phyloP scores from a whole-genome alignment of 768 basidiomycete genomes.

The Hygrocybe punicea region DNA sequence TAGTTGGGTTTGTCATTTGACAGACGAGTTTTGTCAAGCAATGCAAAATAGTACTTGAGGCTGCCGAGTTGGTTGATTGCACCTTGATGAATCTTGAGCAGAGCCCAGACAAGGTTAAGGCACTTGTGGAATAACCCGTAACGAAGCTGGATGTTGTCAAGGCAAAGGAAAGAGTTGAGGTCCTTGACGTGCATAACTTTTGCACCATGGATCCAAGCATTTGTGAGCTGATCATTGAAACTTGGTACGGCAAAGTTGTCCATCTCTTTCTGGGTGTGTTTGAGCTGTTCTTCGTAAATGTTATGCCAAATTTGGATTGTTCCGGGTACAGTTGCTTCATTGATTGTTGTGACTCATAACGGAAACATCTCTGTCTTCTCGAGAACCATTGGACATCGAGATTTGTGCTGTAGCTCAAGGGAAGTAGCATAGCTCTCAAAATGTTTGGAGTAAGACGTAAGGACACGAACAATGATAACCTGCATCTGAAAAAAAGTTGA shows the following conservation, averaged over 20 bases:
- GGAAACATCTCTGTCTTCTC: slow-evolving; percentile 25
- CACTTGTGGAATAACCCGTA: slow-evolving; percentile 34
- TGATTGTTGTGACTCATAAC: slow-evolving; percentile 23
- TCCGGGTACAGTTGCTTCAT: slow-evolving; percentile 29
- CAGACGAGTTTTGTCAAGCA: slow-evolving; percentile 32
- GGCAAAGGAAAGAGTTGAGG: slow-evolving; percentile 20
- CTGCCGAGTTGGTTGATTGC: slow-evolving; percentile 19
- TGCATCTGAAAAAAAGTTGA: too few species aligned
- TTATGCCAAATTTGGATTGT: too few species aligned
- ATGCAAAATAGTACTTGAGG: slow-evolving; percentile 27
- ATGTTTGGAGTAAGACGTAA: slow-evolving; percentile 1
- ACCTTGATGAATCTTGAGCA: slow-evolving; percentile 30
- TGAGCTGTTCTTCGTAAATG: slow-evolving; percentile 25
- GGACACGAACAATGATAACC: slow-evolving; percentile 5
- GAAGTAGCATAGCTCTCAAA: background rate
- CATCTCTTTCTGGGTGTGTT: slow-evolving; percentile 9
- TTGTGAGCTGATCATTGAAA: slow-evolving; percentile 32
- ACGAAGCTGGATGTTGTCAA: slow-evolving; percentile 23
- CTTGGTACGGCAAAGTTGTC: slow-evolving; percentile 18
- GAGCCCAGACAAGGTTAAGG: slow-evolving; percentile 34
- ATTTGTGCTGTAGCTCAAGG: slow-evolving; percentile 14
- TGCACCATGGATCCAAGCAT: slow-evolving; percentile 19
- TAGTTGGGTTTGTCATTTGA: slow-evolving; percentile 34
- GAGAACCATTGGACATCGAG: slow-evolving; percentile 16
- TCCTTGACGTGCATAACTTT: slow-evolving; percentile 17